A percentile compares a stretch with the other conserved stretches of the same genome.
Conservation (phyloP, 306 rosid genomes). For the Lupinus albus region DNA sequence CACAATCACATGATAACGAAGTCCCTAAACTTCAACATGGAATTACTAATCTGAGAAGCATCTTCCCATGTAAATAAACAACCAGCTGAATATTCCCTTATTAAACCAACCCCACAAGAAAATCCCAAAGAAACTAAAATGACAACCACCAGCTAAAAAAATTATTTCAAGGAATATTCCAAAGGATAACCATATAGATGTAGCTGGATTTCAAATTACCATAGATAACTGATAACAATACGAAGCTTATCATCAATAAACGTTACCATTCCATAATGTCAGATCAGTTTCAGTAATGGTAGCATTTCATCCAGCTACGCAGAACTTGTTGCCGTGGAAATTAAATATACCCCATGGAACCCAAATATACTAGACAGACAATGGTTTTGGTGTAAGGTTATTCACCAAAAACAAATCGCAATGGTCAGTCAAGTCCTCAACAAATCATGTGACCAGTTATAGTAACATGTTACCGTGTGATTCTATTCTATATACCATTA, state of each 20-base stretch:
- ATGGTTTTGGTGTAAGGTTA: conserved; percentile 36
- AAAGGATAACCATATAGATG: conserved; percentile 36
- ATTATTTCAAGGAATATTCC: conserved; percentile 37
- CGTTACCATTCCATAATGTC: conserved; percentile 39
- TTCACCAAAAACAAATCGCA: conserved; percentile 31
- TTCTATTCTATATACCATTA: conserved; percentile 38
- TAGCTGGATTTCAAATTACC: conserved; percentile 36
- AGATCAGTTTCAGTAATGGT: conserved; percentile 37
- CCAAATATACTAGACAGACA: conserved; percentile 42
- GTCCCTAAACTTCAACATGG: conserved; percentile 35
- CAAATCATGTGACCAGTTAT: conserved; percentile 33
- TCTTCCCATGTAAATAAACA: conserved; percentile 35
- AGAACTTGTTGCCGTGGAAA: conserved; percentile 37
- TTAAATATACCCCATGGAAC: conserved; percentile 40
- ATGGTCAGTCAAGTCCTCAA: conserved; percentile 38
- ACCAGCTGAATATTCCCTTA: conserved; percentile 33
- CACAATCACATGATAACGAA: conserved; percentile 32
- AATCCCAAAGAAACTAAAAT: conserved; percentile 33
- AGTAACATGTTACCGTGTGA: conserved; percentile 16
- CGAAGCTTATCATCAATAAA: conserved; percentile 39
- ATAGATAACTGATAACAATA: conserved; percentile 33
- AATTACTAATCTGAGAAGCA: conserved; percentile 36
- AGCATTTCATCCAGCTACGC: conserved; percentile 40
- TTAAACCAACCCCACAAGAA: conserved; percentile 37
- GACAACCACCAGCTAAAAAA: conserved; percentile 39